Evolutionary conservation across 2,329 filamentous ascomycete species (phyloP), one percentile per base, ranked within the genome.

Genomic region (Fusarium austroafricanum): DNA sequence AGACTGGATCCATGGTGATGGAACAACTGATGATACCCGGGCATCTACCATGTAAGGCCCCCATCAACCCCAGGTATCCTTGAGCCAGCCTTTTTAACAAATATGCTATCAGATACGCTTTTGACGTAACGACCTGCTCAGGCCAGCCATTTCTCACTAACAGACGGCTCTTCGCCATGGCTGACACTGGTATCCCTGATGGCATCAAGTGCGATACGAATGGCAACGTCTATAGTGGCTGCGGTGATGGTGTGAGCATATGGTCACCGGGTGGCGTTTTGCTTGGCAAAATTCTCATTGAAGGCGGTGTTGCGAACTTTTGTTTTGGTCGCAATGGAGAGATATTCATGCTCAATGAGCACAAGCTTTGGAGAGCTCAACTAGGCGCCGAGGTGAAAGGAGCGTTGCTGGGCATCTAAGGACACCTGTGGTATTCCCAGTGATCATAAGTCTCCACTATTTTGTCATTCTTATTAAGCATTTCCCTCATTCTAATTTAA

Each of bases 141-240:
- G 67, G 68, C 5, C 61, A 77, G n/a, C 81, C 80, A 0, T 81
- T 83, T 42, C 74, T 87, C 23, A 73, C 67, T 2, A 86, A 86
- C 67, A 78, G 81, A 17, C 78, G 84, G 29, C 71, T 87, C 0
- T 87, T 88, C 60, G 82, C 83, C 3, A 82, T 83, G 71, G 81
- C 82, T 1, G 80, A 83, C 39, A 76, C 71, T 0, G 83, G 83
- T 0, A 77, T 84, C 4, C 85, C 85, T 0, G 82, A 78, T 61
- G 80, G 78, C n/a, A 82, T 85, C 56, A 83, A 83, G 56, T 82
- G 79, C 55, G 83, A 84, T 47, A 65, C 77, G 0, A 51, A 78
- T 6, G 84, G 83, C 1, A 84, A 85, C 53, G 80, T 86, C 1
- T 86, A 84, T 73, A 76, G 80, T 31, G 83, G 82, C 4, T 83